phyloP scores from a whole-genome alignment of 768 basidiomycete species.

The Boletus rufocinnamomeus region DNA sequence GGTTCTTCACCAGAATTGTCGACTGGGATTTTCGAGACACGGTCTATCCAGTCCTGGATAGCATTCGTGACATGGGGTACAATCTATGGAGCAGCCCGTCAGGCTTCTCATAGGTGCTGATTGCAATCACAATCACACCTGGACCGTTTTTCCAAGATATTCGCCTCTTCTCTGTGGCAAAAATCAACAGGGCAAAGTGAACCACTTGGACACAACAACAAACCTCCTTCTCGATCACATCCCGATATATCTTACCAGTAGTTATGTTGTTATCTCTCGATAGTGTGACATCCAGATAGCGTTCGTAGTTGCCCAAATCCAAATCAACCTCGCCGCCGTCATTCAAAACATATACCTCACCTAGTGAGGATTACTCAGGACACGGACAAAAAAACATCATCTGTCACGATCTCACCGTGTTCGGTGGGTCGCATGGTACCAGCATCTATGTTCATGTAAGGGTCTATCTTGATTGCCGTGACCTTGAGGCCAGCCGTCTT shows the following conservation, averaged over 20 bases:
- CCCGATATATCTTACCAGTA: conserved; percentile 95
- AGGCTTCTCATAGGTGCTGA: conserved; percentile 1
- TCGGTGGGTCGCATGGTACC: conserved; percentile 99
- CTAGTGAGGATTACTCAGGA: conserved; percentile 42
- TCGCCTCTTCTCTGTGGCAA: conserved; percentile 66
- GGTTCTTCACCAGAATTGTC: conserved; percentile 92
- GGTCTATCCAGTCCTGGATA: conserved; percentile 98
- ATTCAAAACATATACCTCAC: conserved; percentile 97
- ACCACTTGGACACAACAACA: conserved; percentile 26
- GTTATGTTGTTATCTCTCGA: conserved; percentile 97
- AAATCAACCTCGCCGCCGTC: conserved; percentile 98
- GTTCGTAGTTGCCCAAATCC: conserved; percentile 97
- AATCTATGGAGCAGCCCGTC: conserved; percentile 50
- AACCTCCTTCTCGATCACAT: conserved; percentile 98
- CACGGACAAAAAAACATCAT: conserved; percentile 2
- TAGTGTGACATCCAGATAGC: conserved; percentile 93
- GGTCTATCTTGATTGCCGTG: conserved; percentile 99
- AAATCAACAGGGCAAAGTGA: conserved; percentile 11
- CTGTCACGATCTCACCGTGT: conserved; percentile 66
- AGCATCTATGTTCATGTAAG: conserved; percentile 99
- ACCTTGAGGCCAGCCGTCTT: conserved; percentile 96
- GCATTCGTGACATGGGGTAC: conserved; percentile 96
- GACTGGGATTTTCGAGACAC: conserved; percentile 91
- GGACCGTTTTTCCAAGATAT: conserved; percentile 96
- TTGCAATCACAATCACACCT: conserved; percentile 49